Evolutionary conservation across 768 basidiomycete genomes (phyloP), one percentile per base, ranked within the genome.

Genomic region (Panellus pusillus): DNA sequence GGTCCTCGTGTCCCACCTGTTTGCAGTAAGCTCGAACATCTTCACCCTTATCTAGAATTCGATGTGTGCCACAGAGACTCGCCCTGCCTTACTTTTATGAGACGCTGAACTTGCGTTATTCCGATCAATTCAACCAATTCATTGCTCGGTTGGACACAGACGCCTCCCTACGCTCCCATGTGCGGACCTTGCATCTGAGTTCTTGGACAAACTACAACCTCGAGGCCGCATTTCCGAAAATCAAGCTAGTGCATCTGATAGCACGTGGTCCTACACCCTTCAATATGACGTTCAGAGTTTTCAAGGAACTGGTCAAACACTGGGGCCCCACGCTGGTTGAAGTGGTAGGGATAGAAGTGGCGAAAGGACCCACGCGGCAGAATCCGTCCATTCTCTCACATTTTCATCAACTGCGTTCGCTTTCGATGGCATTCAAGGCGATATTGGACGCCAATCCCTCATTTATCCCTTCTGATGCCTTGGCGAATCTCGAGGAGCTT

Each of bases 1-100:
- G 9, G 32, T 45, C 15, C 38, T 50, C 18, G 57, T 54, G 1
- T 58, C 52, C 11, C 54, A 58, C 31, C 42, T 31, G 44, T 58
- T 58, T 44, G 48, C 52, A 17, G 57, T 58, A 44, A 50, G 27
- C 20, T 13, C 12, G 20, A 5, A 3, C 20, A 11, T n/a, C n/a
- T 35, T 32, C 8, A 37, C 19, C 24, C 2, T 2, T 19, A 11
- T 14, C n/a, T 14, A 3, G 32, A 9, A 38, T 12, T 28, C 52
- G 36, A 44, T n/a, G 27, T 29, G 20, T 31, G 17, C 18, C 19
- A 14, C 29, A 57, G 57, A 50, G 52, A 49, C 52, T 58, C 1
- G 43, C 52, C 6, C 40, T 54, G 27, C 52, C 47, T 4, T 50
- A 48, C 40, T 38, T 50, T 11, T n/a, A 37, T n/a, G 57, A 47